Conservation (phyloP, 306 rosid species). For the Rubus idaeus region DNA sequence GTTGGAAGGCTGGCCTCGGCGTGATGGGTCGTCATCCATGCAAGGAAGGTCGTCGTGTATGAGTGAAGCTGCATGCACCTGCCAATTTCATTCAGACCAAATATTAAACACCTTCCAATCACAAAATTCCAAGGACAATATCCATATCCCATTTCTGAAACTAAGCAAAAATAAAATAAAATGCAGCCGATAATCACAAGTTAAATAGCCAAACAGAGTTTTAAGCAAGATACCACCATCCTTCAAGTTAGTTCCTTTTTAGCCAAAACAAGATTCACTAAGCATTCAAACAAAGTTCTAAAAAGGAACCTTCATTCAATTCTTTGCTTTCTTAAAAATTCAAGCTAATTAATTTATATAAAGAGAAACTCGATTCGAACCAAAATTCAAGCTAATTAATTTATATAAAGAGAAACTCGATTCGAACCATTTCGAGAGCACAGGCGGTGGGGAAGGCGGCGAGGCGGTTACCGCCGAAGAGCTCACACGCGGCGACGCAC, state of each 20-base stretch:
- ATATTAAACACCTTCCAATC: not conserved
- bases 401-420: not conserved
- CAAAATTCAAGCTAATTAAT: slow-evolving; percentile 28
- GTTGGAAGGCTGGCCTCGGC: slow-evolving; percentile 90
- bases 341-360: not conserved
- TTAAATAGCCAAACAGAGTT: not conserved
- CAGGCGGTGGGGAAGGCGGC: slow-evolving; percentile 96
- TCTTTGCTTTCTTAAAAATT: not conserved
- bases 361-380: slow-evolving; percentile 27
- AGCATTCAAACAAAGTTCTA: not conserved
- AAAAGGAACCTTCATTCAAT: not conserved
- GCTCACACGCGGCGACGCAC: slow-evolving; percentile 90
- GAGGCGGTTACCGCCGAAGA: slow-evolving; percentile 70
- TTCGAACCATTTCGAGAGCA: slow-evolving; percentile 88
- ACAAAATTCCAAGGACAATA: not conserved
- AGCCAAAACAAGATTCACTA: not conserved
- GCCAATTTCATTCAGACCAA: slow-evolving; percentile 17
- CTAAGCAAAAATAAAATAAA: not conserved
- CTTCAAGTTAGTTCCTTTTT: not conserved
- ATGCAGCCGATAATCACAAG: not conserved
- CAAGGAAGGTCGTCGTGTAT: slow-evolving; percentile 96
- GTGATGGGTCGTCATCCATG: slow-evolving; percentile 84
- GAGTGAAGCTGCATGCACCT: slow-evolving; percentile 95
- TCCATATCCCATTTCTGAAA: not conserved
- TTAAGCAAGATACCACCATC: not conserved